A percentile compares a stretch with the other conserved stretches of the same genome.
These are phyloP conservation scores for Ustilago xerochloae DNA, from an alignment of 1,284 basidiomycete species.

Conservation along the genomic window DNA sequence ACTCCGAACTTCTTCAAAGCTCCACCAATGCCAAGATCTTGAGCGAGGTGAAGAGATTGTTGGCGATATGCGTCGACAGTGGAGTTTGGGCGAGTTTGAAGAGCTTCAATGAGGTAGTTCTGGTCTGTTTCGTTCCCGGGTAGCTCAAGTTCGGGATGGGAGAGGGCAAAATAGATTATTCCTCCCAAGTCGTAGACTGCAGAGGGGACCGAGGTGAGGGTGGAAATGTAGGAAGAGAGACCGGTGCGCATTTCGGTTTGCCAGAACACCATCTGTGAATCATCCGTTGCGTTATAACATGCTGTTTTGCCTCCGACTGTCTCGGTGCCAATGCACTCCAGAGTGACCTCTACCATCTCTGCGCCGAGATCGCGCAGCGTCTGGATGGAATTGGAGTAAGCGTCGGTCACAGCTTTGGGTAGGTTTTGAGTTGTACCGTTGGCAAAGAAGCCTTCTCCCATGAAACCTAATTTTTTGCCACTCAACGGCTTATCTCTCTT, in stretches of 20 bases:
- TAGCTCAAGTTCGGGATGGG: slow-evolving; percentile 17
- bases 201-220: slow-evolving; percentile 17
- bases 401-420: slow-evolving; percentile 16
- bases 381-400: slow-evolving; percentile 22
- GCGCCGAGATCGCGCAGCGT: slow-evolving; percentile 20
- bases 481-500: slow-evolving; percentile 3
- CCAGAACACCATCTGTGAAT: slow-evolving; percentile 14
- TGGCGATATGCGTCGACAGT: slow-evolving; percentile 25
- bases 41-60: slow-evolving; percentile 9
- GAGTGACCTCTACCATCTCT: slow-evolving; percentile 31
- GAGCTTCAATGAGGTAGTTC: slow-evolving; percentile 29
- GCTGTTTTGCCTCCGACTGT: slow-evolving; percentile 15
- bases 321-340: slow-evolving; percentile 28
- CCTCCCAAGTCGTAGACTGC: slow-evolving; percentile 37
- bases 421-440: slow-evolving; percentile 25
- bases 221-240: slow-evolving; percentile 26
- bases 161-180: slow-evolving; percentile 36
- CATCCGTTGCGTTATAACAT: slow-evolving; percentile 28
- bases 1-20: slow-evolving; percentile 13
- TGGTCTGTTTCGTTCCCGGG: slow-evolving; percentile 35
- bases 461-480: slow-evolving; percentile 20
- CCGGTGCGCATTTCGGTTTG: slow-evolving; percentile 40
- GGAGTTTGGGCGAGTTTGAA: slow-evolving; percentile 31
- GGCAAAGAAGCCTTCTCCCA: slow-evolving; percentile 27
- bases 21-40: slow-evolving; percentile 21